Base-by-base conservation (phyloP, 345 rosid species). In the Capsella bursapastoris region DNA sequence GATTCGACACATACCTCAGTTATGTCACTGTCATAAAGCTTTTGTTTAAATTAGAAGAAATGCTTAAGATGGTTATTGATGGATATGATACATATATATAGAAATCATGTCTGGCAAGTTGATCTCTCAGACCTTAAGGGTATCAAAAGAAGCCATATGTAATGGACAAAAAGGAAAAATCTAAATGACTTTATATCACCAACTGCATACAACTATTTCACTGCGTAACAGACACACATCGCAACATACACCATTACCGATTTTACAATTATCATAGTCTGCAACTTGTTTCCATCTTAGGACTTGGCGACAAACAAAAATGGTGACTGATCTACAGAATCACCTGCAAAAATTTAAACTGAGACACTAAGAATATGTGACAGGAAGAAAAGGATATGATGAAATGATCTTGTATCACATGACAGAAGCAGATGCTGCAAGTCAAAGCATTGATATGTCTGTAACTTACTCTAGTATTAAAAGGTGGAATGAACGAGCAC, bases 1-100 rank as follows among this genome's bases (percentile, higher is more conserved):
- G 72, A 40, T 50, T 57, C 60, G 8, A 10, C 11, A 70, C 76
- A 57, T 71, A 60, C 64, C 81, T 78, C 65, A 52, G 68, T 57
- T 25, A 11, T 2, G 66, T 56, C 80, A 64, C 8, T 71, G 53
- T 50, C 49, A 37, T 40, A 44, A 15, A 66, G 73, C 35, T 59
- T 72, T 66, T 34, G 16, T 59, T 32, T 15, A 59, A 52, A 8
- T 65, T 31, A 57, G 48, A 68, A 61, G 50, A 10, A 22, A 76
- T 76, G 10, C 40, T 75, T 67, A 59, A 52, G 7, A 34, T 53
- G 11, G 50, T 29, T 61, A 34, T 12, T 52, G 74, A 68, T 44
- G 61, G 60, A 25, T 29, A 63, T 25, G 27, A 56, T 76, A 27
- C 66, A 56, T 35, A 37, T 13, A 71, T 38, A 77, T 14, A 57